phyloP scores from a whole-genome alignment of 1,284 basidiomycete species.

The Fistulina hepatica region DNA sequence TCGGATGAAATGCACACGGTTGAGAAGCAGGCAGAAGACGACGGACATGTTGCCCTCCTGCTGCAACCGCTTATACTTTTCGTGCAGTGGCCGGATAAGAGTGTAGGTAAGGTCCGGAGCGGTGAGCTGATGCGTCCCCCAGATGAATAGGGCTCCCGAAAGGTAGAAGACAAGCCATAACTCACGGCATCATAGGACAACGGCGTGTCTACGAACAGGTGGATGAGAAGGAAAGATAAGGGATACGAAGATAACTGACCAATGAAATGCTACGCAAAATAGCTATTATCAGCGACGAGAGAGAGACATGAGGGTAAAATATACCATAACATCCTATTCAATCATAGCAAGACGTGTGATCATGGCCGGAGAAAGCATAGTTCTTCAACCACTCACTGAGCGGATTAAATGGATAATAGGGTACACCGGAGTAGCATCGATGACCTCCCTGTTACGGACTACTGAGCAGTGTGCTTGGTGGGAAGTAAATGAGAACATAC shows the following conservation, averaged over 20 bases:
- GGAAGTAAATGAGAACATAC: conserved; percentile 1
- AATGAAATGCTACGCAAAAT: conserved; percentile 46
- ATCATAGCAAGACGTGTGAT: conserved; percentile 7
- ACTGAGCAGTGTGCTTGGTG: background rate
- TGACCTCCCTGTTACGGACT: conserved; percentile 26
- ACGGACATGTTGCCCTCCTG: conserved; percentile 57
- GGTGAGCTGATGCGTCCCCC: conserved; percentile 39
- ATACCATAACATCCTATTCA: conserved; percentile 50
- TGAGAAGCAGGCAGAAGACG: conserved; percentile 84
- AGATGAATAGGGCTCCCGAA: conserved; percentile 1
- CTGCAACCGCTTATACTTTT: conserved; percentile 62
- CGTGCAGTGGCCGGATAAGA: conserved; percentile 62
- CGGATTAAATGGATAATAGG: conserved; percentile 65
- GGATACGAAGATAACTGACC: conserved; percentile 28
- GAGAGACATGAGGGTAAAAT: conserved; percentile 1
- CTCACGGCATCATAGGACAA: conserved; percentile 62
- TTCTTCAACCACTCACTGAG: conserved; percentile 30
- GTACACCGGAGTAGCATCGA: conserved; percentile 51
- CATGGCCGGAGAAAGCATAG: background rate
- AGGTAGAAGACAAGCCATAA: conserved; percentile 6
- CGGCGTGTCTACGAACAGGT: conserved; percentile 50
- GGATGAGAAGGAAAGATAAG: conserved; percentile 1
- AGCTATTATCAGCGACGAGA: conserved; percentile 1
- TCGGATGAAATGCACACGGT: conserved; percentile 76
- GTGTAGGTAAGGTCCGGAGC: conserved; percentile 83